Evolutionary conservation across 2,329 filamentous ascomycete genomes (phyloP), one percentile per base, ranked within the genome.

Genomic region (Plenodomus tracheiphilus): DNA sequence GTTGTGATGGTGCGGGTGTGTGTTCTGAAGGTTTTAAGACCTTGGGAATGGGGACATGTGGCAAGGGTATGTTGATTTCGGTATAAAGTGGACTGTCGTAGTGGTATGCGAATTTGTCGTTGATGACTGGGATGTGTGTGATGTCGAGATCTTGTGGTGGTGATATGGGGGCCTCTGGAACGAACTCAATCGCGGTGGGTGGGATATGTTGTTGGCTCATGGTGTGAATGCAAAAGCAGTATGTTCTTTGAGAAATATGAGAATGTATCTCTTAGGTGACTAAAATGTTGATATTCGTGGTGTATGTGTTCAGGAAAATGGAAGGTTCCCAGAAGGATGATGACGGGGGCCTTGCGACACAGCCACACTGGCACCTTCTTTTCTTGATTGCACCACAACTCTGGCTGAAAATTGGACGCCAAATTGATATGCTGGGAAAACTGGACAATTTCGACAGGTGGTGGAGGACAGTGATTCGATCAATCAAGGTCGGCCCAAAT

Each of bases 61-160:
- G 68, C 0, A 70, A 53, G 3, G 66, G 66, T 20, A 70, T 69
- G 45, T 65, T 63, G 37, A 70, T 70, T 47, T 70, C 68, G 0
- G 65, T 70, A 48, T 69, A 70, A 0, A 69, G 61, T 3, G 67
- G 65, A 3, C 61, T 53, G 34, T 62, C 54, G 35, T 61, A 55
- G n/a, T 46, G 34, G 1, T 44, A 3, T 13, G 46, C 28, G 21
- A 22, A 19, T 8, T 10, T 32, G 28, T 15, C 28, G 7, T 7
- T 15, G 28, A 41, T 32, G 9, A 32, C 15, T 10, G 28, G 28
- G 28, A 15, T 6, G 13, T 15, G 7, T 4, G 6, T 11, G 6
- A 32, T 32, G 28, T 32, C 11, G 28, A 32, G 28, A 32, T 32
- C 28, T 32, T 32, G 9, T 32, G 6, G 6, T 10, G 28, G 4